Evolutionary conservation across 2,329 filamentous ascomycete genomes (phyloP).

Genomic region (Epichloe typhina): DNA sequence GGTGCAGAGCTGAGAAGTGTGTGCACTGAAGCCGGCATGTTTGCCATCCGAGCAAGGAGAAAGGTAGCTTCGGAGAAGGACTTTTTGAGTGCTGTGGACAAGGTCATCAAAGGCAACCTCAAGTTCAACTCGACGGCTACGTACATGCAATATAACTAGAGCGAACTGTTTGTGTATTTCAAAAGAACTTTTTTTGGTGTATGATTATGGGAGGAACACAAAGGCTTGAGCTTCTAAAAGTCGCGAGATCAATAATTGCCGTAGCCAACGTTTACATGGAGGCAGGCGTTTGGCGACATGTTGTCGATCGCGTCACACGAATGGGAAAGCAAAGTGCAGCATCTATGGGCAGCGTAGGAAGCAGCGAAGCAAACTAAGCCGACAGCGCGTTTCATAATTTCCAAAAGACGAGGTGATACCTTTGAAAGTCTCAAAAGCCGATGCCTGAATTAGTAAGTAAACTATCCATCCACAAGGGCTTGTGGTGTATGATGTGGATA

Average conservation of each 20-base stretch:
- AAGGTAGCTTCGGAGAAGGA: slow-evolving; percentile 99
- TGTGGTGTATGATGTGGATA: too few species aligned
- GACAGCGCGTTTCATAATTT: background rate
- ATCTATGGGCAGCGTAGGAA: background rate
- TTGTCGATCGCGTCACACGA: background rate
- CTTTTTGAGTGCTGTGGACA: slow-evolving; percentile 94
- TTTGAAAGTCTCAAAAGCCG: too few species aligned
- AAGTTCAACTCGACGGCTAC: slow-evolving; percentile 99
- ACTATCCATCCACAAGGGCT: too few species aligned
- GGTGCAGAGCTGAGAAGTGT: slow-evolving; percentile 93
- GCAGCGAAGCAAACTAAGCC: background rate
- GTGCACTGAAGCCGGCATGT: slow-evolving; percentile 97
- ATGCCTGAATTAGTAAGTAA: too few species aligned
- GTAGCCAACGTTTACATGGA: slow-evolving; percentile 6
- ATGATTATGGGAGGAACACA: slow-evolving; percentile 17
- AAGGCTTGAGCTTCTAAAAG: slow-evolving; percentile 13
- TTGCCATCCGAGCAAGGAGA: slow-evolving; percentile 82
- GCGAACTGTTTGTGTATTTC: slow-evolving; percentile 13
- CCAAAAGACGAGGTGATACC: too few species aligned
- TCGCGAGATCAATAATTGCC: slow-evolving; percentile 10
- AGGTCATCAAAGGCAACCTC: slow-evolving; percentile 97
- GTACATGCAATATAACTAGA: slow-evolving; percentile 98
- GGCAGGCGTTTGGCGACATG: slow-evolving; percentile 4
- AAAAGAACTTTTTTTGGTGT: slow-evolving; percentile 16
- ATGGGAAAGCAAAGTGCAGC: too few species aligned